Evolutionary conservation across 2,329 filamentous ascomycete species (phyloP), one percentile per base, ranked within the genome.

Genomic region (Colletotrichum tanaceti): DNA sequence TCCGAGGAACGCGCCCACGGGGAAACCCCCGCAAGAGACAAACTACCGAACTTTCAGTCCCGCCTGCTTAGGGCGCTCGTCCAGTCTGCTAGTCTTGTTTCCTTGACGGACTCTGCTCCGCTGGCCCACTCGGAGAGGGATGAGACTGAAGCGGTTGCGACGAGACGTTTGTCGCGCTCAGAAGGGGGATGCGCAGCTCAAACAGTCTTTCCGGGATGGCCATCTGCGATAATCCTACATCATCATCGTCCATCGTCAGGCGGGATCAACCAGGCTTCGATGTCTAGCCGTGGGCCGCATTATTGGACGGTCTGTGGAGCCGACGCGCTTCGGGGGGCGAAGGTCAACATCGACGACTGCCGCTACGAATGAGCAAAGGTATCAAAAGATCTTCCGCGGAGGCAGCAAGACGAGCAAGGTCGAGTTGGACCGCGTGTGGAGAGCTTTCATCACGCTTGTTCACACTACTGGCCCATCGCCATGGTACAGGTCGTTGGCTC

Each of bases 161-260:
- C 52, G 43, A 32, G 28, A 32, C 7, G 1, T 32, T 7, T 32
- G n/a, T 43, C 49, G 47, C 44, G 49, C 10, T 55, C n/a, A 38
- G 16, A 49, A 66, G 52, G 47, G 50, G n/a, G n/a, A 57, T 65
- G 50, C 0, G 28, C 50, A 60, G 55, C 20, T 43, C 50, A 61
- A 49, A 46, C 44, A 57, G 20, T 49, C 44, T 20, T 44, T 59
- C 50, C n/a, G 39, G 38, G 38, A 35, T 68, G 65, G 65, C 57
- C 65, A 65, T 49, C 49, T 57, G 65, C 49, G 39, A 60, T 68
- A n/a, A n/a, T n/a, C 62, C 65, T 43, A 65, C 50, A 55, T 60
- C 49, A 41, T 9, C 28, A 32, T 32, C 28, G 28, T 32, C 28
- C 28, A 32, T 57, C 28, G n/a, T 41, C 22, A 64, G 47, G 32